Base-by-base conservation (phyloP, 2,329 filamentous ascomycete genomes). In the Clathrospora elynae region DNA sequence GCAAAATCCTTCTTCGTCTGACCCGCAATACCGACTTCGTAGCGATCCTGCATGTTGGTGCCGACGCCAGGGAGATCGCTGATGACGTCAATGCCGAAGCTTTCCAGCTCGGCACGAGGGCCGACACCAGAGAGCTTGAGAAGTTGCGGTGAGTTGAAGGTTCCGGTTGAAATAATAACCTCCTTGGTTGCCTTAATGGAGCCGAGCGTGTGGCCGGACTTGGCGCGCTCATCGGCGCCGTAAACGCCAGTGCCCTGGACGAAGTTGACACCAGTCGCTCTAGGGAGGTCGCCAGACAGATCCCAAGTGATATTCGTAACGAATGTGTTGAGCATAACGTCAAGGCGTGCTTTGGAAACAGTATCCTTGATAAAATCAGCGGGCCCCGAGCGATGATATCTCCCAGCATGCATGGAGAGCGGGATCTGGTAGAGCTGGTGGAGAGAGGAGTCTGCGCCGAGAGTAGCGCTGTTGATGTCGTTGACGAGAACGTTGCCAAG, bases 301-400 rank as follows among this genome's bases (percentile, higher is more conserved):
- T 85, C 82, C 52, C 84, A 86, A 18, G 72, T 71, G 62, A 90
- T 70, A 57, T 82, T 84, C 35, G 85, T 84, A 47, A 80, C 86
- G 22, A 87, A 69, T 8, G 78, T 82, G 67, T 85, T 86, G 3
- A 77, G 72, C 26, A 74, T 71, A 30, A 84, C 68, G 47, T 81
- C 78, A 0, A 84, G 75, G 16, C 74, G 75, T 59, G 82, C 82
- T 51, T 73, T 77, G 47, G 74, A 73, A 31, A 68, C 72, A 14
- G 79, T 79, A 42, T 81, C 73, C 2, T 57, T 36, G 50, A 78
- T 76, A 35, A 82, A 76, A 37, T 83, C 77, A 10, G 80, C 75
- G 1, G 78, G 71, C 8, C 81, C 77, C 30, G 71, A 77, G 19
- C 82, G 79, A 22, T 73, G 54, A 32, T 65, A 65, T 19, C 71